These are phyloP conservation scores for Geosmithia flava DNA, from an alignment of 2,329 filamentous ascomycete genomes.

Conservation along the genomic window DNA sequence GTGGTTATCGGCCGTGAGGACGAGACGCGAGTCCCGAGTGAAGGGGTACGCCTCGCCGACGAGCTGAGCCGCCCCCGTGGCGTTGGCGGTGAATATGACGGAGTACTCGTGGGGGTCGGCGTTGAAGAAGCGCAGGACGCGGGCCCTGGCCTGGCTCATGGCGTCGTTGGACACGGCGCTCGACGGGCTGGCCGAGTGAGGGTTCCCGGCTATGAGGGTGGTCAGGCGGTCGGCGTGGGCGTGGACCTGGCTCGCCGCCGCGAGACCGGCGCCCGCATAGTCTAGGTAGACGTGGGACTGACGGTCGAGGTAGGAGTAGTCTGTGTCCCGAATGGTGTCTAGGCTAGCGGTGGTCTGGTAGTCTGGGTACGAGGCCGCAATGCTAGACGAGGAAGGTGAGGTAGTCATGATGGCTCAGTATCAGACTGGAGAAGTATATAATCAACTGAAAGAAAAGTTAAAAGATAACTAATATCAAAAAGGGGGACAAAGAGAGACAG, in stretches of 20 bases:
- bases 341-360: background rate
- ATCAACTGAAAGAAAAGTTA: too few species aligned
- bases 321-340: background rate
- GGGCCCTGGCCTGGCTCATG: slow-evolving; percentile 16
- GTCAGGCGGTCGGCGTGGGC: slow-evolving; percentile 17
- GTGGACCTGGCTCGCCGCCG: slow-evolving; percentile 16
- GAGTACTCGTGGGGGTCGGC: slow-evolving; percentile 23
- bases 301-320: slow-evolving; percentile 23
- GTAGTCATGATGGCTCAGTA: too few species aligned
- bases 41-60: slow-evolving; percentile 26
- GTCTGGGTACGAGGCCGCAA: too few species aligned
- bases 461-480: too few species aligned
- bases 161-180: slow-evolving; percentile 18
- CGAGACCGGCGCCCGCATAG: slow-evolving; percentile 25
- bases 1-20: slow-evolving; percentile 27
- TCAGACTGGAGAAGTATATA: too few species aligned
- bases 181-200: slow-evolving; percentile 24
- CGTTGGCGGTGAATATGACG: slow-evolving; percentile 26
- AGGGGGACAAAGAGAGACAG: too few species aligned
- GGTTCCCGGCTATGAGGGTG: slow-evolving; percentile 22
- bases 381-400: too few species aligned
- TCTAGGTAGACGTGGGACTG: slow-evolving; percentile 26
- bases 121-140: slow-evolving; percentile 19
- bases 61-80: slow-evolving; percentile 22
- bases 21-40: slow-evolving; percentile 9